Evolutionary conservation across 345 rosid species (phyloP).

Genomic region (Hypericum perforatum): DNA sequence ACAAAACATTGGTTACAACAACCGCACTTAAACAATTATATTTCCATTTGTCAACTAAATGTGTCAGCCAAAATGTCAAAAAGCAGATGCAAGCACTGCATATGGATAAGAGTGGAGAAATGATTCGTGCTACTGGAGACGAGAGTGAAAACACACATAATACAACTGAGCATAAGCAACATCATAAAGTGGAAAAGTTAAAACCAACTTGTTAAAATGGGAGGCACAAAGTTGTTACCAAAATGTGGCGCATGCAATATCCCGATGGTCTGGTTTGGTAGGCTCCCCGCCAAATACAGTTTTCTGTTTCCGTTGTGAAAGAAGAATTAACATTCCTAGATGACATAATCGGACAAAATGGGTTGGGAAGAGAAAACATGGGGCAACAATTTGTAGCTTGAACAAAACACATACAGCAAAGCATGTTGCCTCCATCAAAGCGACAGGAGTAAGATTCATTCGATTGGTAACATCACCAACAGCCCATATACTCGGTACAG

Average conservation of each 20-base stretch:
- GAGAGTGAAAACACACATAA: too few species aligned
- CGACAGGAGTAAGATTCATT: slow-evolving; percentile 96
- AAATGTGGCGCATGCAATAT: slow-evolving; percentile 81
- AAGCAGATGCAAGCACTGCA: too few species aligned
- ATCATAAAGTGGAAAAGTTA: too few species aligned
- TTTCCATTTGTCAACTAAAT: too few species aligned
- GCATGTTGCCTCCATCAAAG: slow-evolving; percentile 90
- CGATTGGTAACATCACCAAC: slow-evolving; percentile 96
- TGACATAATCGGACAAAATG: neutral
- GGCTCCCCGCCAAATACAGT: slow-evolving; percentile 86
- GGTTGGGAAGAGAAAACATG: slow-evolving; percentile 4
- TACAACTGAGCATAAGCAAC: too few species aligned
- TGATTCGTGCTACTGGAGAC: too few species aligned
- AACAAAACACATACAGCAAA: slow-evolving; percentile 58
- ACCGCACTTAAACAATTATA: too few species aligned
- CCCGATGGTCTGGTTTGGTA: slow-evolving; percentile 62
- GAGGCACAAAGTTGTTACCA: slow-evolving; percentile 38
- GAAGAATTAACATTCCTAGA: neutral
- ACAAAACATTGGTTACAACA: too few species aligned
- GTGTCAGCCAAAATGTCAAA: too few species aligned
- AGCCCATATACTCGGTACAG: slow-evolving; percentile 91
- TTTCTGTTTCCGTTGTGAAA: slow-evolving; percentile 53
- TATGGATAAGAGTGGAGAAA: too few species aligned
- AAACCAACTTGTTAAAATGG: neutral
- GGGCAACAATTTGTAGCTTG: neutral